Base-by-base conservation (phyloP, 768 basidiomycete genomes). In the Glaciozyma antarctica region DNA sequence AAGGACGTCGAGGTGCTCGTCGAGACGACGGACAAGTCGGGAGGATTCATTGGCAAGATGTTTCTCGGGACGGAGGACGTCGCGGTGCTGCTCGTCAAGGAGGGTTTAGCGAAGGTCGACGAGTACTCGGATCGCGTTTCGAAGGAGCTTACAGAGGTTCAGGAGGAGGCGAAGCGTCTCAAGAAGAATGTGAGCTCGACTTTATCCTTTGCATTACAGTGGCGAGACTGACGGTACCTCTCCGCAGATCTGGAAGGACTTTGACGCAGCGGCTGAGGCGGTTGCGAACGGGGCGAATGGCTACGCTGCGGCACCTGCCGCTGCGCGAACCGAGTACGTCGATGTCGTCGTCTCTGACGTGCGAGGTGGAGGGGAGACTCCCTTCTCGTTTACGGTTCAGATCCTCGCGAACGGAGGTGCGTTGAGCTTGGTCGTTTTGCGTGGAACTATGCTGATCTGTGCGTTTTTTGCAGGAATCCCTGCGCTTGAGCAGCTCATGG, bases 1-100 rank as follows among this genome's bases (percentile, higher is more conserved):
- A 84, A 94, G 34, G 94, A 99, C 73, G 85, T 90, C 9, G 94
- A 99, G 76, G 85, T 98, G 65, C 88, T 90, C 71, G 85, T 97
- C 54, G 90, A 94, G 64, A 82, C 82, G 21, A 83, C 86, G 21
- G 94, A 99, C 79, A 97, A 95, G 77, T 86, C 87, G 6, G 94
- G 94, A 47, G 95, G 95, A 5, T 97, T 94, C 77, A 93, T 97
- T 69, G 93, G 93, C 19, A 78, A 86, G 68, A 60, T 71, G 47
- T 71, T 62, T 49, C 53, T 63, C 77, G 94, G 90, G 75, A 84
- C 81, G 1, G 87, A 89, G 70, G 98, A 95, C 76, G 87, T 82
- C 48, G 95, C 92, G 2, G 79, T 92, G 47, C 77, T 84, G n/a
- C 81, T 99, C 30, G 84, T 86, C 26, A 82, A 82, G 64, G 92